Evolutionary conservation across 2,329 filamentous ascomycete species (phyloP).

Genomic region (Aspergillus piperis): DNA sequence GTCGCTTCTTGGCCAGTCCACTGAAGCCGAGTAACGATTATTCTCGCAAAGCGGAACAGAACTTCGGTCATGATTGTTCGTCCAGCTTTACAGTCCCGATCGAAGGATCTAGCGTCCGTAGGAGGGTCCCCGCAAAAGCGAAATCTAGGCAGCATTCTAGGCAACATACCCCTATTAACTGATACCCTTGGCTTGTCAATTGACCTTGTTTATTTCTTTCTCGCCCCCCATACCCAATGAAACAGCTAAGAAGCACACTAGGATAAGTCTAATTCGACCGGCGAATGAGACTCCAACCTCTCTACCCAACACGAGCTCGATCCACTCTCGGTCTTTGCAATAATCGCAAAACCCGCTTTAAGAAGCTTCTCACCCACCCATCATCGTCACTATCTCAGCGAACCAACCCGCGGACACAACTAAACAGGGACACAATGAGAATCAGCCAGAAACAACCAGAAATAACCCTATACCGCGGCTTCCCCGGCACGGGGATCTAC

Average conservation of each 20-base stretch:
- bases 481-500: constrained; percentile 43
- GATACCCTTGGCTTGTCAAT: too few relatives aligned
- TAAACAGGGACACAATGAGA: background rate
- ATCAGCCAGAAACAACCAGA: background rate
- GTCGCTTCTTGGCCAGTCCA: too few relatives aligned
- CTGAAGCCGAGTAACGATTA: too few relatives aligned
- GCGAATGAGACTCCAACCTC: too few relatives aligned
- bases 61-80: too few relatives aligned
- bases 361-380: background rate
- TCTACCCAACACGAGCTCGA: background rate
- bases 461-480: constrained; percentile 55
- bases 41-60: too few relatives aligned
- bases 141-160: background rate
- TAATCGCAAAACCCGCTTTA: background rate
- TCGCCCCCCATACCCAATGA: too few relatives aligned
- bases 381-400: background rate
- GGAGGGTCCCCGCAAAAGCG: background rate
- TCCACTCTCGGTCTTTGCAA: background rate
- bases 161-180: background rate
- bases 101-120: background rate
- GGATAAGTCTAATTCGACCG: too few relatives aligned
- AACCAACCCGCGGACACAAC: background rate
- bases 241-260: too few relatives aligned
- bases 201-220: too few relatives aligned
- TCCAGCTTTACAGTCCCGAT: background rate